These are phyloP conservation scores for Eucalyptus cloeziana DNA, from an alignment of 345 rosid species.

Conservation along the genomic window DNA sequence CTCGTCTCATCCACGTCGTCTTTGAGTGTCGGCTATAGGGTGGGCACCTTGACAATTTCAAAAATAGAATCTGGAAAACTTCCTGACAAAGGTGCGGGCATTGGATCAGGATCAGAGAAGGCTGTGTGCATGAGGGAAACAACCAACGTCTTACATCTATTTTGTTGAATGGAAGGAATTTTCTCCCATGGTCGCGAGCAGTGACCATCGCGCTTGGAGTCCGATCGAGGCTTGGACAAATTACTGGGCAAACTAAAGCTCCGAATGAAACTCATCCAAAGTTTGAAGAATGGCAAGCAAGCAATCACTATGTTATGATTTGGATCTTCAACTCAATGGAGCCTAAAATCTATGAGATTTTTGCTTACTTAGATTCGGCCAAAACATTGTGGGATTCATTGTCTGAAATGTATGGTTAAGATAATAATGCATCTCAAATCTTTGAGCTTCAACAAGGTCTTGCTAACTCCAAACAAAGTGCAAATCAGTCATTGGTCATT, in stretches of 20 bases:
- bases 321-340: not conserved
- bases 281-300: not conserved
- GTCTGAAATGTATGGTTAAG: too few species aligned
- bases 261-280: fast-evolving
- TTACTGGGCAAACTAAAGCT: not conserved
- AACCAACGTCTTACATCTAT: not conserved
- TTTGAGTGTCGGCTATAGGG: too few species aligned
- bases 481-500: too few species aligned
- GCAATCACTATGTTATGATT: not conserved
- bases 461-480: too few species aligned
- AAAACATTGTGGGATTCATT: too few species aligned
- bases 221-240: not conserved
- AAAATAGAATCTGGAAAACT: fast-evolving
- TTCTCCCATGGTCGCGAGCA: not conserved
- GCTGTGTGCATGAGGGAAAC: not conserved
- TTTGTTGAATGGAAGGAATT: not conserved
- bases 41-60: too few species aligned
- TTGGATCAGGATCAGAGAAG: fast-evolving
- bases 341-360: too few species aligned
- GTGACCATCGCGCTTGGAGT: not conserved
- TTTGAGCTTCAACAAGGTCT: too few species aligned
- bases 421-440: fast-evolving
- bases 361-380: too few species aligned
- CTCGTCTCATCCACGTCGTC: too few species aligned
- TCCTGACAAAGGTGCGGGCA: fast-evolving